Evolutionary conservation across 768 basidiomycete genomes (phyloP).

Genomic region (Collybiopsis luxurians): DNA sequence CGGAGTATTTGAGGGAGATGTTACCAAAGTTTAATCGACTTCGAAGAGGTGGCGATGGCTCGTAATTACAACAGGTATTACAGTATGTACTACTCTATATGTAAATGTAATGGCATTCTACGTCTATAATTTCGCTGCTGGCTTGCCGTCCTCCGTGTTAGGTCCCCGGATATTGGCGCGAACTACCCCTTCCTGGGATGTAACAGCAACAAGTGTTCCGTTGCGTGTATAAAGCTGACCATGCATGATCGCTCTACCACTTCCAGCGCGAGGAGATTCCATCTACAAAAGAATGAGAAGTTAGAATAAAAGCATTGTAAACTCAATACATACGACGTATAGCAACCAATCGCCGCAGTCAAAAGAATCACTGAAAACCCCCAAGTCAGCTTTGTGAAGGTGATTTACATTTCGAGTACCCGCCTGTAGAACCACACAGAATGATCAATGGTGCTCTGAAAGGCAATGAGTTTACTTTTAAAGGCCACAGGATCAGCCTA

Average conservation of each 20-base stretch:
- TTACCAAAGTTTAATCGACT: conserved; percentile 84
- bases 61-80: not conserved
- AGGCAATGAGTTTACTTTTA: not conserved
- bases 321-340: conserved; percentile 54
- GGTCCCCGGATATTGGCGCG: conserved; percentile 54
- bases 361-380: conserved; percentile 56
- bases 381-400: not conserved
- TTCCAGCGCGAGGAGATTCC: conserved; percentile 57
- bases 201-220: conserved; percentile 70
- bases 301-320: conserved; percentile 5
- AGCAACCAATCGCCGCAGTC: conserved; percentile 80
- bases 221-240: conserved; percentile 73
- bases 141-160: conserved; percentile 17
- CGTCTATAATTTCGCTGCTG: conserved; percentile 31
- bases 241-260: conserved; percentile 67
- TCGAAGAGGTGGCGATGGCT: conserved; percentile 29
- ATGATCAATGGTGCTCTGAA: conserved; percentile 74
- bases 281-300: conserved; percentile 41
- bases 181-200: conserved; percentile 78
- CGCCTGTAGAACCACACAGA: conserved; percentile 78
- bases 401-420: not conserved
- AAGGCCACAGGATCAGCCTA: no score
- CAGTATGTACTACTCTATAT: not conserved
- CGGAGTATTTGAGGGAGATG: conserved; percentile 91
- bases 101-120: not conserved